Base-by-base conservation (phyloP, 2,329 filamentous ascomycete species). In the Blumeriella jaapii region DNA sequence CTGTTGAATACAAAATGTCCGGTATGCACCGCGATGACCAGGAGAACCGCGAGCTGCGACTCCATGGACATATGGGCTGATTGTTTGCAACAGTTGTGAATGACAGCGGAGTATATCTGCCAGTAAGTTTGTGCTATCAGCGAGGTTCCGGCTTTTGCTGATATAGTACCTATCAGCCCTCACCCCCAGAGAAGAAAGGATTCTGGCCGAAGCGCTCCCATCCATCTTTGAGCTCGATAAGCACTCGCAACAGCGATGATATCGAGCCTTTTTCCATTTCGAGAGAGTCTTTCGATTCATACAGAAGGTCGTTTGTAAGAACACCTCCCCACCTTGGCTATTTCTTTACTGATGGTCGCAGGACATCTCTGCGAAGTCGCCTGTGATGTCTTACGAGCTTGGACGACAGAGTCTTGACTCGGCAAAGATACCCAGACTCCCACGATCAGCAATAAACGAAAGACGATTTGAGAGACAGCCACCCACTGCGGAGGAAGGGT, bases 261-360 rank as follows among this genome's bases (percentile, higher is more conserved):
- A 87, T 86, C 50, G 89, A 96, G 56, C 86, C 82, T 10, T 96
- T 96, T 57, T 85, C 82, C 45, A 96, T 96, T 57, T 94, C 87
- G 23, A 74, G 89, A 52, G 91, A 96, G 62, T 95, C 87, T 2
- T 96, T 96, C 55, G 91, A 96, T 58, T 94, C 87, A 3, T 96
- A 96, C 61, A 72, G 91, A 45, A 77, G 91, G 52, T 95, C 87
- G 45, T 96, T 96, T 64, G 89, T 94, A 71, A 50, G 80, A 67
- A 6, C 10, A 20, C 12, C 19, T 5, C 14, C 3, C 5, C 14
- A 1, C 6, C 22, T 12, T 12, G 13, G 10, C 19, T 25, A 18
- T 5, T n/a, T 15, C 14, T 12, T 12, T 27, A 18, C 38, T 47
- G 19, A 43, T 41, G 7, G 27, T n/a, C 38, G 39, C 52, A 93